phyloP scores from a whole-genome alignment of 805 yeast species.

The Monosporozyma yasuniensis region DNA sequence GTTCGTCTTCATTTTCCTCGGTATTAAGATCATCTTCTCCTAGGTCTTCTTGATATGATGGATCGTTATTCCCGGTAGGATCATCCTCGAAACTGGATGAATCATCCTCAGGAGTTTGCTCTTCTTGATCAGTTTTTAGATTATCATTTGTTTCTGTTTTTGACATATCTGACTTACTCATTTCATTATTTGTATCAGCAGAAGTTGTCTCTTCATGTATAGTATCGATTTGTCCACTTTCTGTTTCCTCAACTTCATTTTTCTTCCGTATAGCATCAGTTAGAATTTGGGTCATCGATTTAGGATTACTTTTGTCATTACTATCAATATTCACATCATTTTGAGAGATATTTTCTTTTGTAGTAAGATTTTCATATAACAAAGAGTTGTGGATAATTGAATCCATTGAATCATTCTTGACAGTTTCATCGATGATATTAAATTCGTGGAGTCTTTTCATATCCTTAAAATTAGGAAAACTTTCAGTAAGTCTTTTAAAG shows the following conservation, averaged over 20 bases:
- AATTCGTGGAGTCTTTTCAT: neutral
- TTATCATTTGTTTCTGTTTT: neutral
- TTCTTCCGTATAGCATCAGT: neutral
- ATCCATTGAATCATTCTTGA: neutral
- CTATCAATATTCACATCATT: neutral
- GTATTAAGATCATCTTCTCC: neutral
- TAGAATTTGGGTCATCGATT: neutral
- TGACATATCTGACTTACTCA: neutral
- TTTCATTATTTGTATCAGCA: neutral
- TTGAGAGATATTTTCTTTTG: neutral
- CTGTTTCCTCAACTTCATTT: neutral
- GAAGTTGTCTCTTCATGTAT: neutral
- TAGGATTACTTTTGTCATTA: neutral
- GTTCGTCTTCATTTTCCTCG: neutral
- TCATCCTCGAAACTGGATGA: neutral
- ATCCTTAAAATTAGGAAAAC: conserved; percentile 1
- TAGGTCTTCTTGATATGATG: neutral
- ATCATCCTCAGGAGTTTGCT: neutral
- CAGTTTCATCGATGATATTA: neutral
- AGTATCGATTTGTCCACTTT: too few species aligned
- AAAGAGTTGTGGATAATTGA: conserved; percentile 2
- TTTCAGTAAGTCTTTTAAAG: conserved; percentile 8
- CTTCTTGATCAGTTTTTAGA: neutral
- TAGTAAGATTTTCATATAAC: neutral
- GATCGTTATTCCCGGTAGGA: neutral